phyloP scores from a whole-genome alignment of 1,139 yeast genomes.

The Debaryomyces robertsiae region DNA sequence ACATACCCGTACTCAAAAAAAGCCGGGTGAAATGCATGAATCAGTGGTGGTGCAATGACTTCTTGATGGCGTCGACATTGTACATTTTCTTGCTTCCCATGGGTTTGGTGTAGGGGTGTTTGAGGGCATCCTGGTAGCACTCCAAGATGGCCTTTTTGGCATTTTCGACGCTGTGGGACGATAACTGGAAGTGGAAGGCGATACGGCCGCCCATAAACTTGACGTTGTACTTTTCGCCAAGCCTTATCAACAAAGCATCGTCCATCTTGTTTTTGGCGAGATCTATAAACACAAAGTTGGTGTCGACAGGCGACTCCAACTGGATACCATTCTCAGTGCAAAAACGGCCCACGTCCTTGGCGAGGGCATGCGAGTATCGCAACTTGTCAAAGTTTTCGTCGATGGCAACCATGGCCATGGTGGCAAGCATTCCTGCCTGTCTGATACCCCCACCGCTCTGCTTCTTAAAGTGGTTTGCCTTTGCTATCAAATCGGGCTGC shows the following conservation, averaged over 20 bases:
- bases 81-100: constrained; percentile 36
- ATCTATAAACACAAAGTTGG: constrained; percentile 85
- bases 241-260: constrained; percentile 54
- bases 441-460: constrained; percentile 96
- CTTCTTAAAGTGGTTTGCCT: constrained; percentile 85
- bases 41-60: constrained; percentile 1
- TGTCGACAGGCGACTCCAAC: constrained; percentile 76
- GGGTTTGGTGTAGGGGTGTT: constrained; percentile 29
- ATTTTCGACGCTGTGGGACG: constrained; percentile 64
- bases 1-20: too few species aligned
- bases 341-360: constrained; percentile 65
- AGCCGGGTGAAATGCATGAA: not conserved
- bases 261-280: constrained; percentile 59
- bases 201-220: constrained; percentile 74
- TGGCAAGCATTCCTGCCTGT: constrained; percentile 81
- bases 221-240: constrained; percentile 63
- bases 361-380: constrained; percentile 64
- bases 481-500: constrained; percentile 55
- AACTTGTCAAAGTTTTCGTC: constrained; percentile 70
- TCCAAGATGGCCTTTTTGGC: constrained; percentile 63
- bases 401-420: constrained; percentile 80
- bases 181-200: constrained; percentile 83
- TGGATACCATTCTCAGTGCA: constrained; percentile 51
- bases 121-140: constrained; percentile 48
- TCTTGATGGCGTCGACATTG: constrained; percentile 28